Conservation (phyloP, 257 asterid species). For the Vinca minor region DNA sequence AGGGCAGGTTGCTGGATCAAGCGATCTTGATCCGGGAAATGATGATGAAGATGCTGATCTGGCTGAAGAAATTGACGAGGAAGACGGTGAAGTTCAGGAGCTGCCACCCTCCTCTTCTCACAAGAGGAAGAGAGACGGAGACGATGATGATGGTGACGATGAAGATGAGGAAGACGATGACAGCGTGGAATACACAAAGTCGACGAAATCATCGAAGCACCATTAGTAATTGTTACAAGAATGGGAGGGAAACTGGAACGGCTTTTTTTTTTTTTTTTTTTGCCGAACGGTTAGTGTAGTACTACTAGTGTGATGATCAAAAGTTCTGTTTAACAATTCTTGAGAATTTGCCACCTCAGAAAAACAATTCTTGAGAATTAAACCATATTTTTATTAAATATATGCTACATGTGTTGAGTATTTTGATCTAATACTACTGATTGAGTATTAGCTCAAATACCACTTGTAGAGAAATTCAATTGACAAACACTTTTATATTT, state of each 20-base stretch:
- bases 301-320: too few relatives aligned
- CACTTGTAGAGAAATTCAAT: too few relatives aligned
- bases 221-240: conserved; percentile 20
- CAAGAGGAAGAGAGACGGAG: conserved; percentile 50
- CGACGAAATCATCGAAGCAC: conserved; percentile 39
- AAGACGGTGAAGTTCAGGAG: conserved; percentile 67
- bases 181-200: conserved; percentile 28
- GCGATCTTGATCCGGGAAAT: conserved; percentile 27
- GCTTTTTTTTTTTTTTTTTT: too few relatives aligned
- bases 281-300: too few relatives aligned
- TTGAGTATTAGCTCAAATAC: too few relatives aligned
- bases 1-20: conserved; percentile 38
- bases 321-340: too few relatives aligned
- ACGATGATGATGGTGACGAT: conserved; percentile 15
- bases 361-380: background rate
- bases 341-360: too few relatives aligned
- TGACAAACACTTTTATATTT: too few relatives aligned
- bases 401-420: background rate
- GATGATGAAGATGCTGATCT: conserved; percentile 33
- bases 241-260: too few relatives aligned
- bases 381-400: background rate
- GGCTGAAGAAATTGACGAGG: conserved; percentile 22
- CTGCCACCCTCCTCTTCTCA: conserved; percentile 45
- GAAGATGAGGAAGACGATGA: conserved; percentile 21
- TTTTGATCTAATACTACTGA: too few relatives aligned